Base-by-base conservation (phyloP, 2,329 filamentous ascomycete genomes). In the Rasamsonia emersonii region DNA sequence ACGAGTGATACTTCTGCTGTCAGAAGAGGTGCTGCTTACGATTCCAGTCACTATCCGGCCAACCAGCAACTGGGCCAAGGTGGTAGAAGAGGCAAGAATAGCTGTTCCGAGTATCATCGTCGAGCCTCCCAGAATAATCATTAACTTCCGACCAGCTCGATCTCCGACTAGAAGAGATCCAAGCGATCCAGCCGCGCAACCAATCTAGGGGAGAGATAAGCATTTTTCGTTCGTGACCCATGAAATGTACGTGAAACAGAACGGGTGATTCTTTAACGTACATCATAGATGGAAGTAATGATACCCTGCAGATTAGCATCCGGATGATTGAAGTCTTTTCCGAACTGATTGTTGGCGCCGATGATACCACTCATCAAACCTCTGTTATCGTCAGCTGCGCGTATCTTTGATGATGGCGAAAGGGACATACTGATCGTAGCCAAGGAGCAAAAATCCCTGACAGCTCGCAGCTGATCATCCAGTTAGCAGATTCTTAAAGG, bases 321-420 rank as follows among this genome's bases (percentile, higher is more conserved):
- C 0, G 59, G 58, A 13, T 54, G 45, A 34, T 51, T 43, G 43
- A 63, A 62, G 20, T 62, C 55, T 7, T 41, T 44, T 3, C 53
- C 56, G 34, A 64, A 65, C 13, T 49, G 47, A 30, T 64, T 64
- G 23, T 64, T 46, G 4, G 61, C 61, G 5, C 62, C 50, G 31
- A 66, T 67, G 29, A 71, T 61, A 17, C 61, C 62, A 16, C 65
- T 65, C 55, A 68, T 62, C 7, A 70, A 64, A 29, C 54, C 46
- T 40, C 46, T 38, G 13, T 37, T n/a, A 14, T 21, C n/a, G n/a
- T n/a, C n/a, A n/a, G n/a, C n/a, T n/a, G n/a, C n/a, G n/a, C n/a
- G n/a, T n/a, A n/a, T n/a, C n/a, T n/a, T n/a, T n/a, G n/a, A n/a
- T n/a, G n/a, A n/a, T n/a, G n/a, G n/a, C n/a, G n/a, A n/a, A n/a